Base-by-base conservation (phyloP, 225 moss, liverwort and hornwort species). In the Sphagnum tenellum region DNA sequence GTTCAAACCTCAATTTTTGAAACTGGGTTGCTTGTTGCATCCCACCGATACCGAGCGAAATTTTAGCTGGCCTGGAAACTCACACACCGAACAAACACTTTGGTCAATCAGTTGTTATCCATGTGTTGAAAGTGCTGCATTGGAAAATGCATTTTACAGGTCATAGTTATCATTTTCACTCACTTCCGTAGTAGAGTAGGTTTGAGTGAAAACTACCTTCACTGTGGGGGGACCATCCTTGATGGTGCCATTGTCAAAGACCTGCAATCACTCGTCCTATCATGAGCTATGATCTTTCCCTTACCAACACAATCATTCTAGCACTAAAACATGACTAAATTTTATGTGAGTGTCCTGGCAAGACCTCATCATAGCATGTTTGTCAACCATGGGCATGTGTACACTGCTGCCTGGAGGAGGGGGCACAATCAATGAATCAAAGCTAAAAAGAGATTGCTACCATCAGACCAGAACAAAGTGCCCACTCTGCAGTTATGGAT, bases 161-260 rank as follows among this genome's bases (percentile, higher is more conserved):
- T 8, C 46, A 10, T 46, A 46, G 61, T 9, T 10, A 9, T 3
- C 9, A 61, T 61, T 11, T 8, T 10, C 9, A 9, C 45, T 44
- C 11, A 7, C 47, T 45, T 8, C 9, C 8, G 2, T 61, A 46
- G 11, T 61, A 46, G 11, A 45, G 46, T 61, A 7, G 11, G 9
- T 45, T 11, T 8, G 3, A 50, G 64, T 10, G 14, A 2, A 29
- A 5, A 71, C 14, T 79, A 92, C 96, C 89, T 98, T 98, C 63
- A 98, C 96, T n/a, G 83, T 82, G 62, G 96, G 92, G 47, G 96
- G 92, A 50, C 96, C 96, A 66, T 89, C 96, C 80, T 66, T 77
- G 46, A 73, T 56, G 48, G 86, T 76, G 78, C 90, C 89, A 44
- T 87, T 88, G 64, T 98, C 96, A 77, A 98, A 87, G 49, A 93